A percentile compares a stretch with the other conserved stretches of the same genome.
phyloP scores from a whole-genome alignment of 1,139 yeast species.

The Lodderomyces elongisporus region DNA sequence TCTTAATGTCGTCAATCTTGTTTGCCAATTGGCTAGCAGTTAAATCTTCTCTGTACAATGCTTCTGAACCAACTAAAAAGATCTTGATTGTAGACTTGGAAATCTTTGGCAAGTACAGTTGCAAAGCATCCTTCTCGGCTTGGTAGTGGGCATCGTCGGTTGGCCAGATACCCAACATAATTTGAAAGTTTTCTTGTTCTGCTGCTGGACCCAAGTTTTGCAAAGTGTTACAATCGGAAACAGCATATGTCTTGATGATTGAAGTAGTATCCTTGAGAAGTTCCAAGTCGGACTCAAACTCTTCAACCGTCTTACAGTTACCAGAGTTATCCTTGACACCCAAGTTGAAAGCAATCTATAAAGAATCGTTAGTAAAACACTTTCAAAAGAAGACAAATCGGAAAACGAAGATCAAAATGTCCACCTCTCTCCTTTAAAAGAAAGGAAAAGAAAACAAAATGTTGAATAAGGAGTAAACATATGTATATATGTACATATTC shows the following conservation, averaged over 20 bases:
- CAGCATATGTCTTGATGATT: conserved; percentile 76
- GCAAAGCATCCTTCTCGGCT: conserved; percentile 66
- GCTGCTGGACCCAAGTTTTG: conserved; percentile 83
- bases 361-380: conserved; percentile 13
- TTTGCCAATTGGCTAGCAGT: conserved; percentile 64
- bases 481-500: no score
- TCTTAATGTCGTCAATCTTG: conserved; percentile 56
- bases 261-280: conserved; percentile 51
- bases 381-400: no score
- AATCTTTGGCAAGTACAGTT: conserved; percentile 62
- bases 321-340: conserved; percentile 72
- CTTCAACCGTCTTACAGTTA: conserved; percentile 64
- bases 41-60: conserved; percentile 79
- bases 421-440: not conserved
- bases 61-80: conserved; percentile 87
- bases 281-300: conserved; percentile 61
- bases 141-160: conserved; percentile 68
- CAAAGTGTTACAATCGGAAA: conserved; percentile 83
- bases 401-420: no score
- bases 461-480: no score
- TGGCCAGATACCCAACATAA: conserved; percentile 89
- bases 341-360: conserved; percentile 64
- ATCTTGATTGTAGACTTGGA: conserved; percentile 65
- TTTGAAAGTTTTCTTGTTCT: conserved; percentile 64
- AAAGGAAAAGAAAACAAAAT: not conserved